These are phyloP conservation scores for Penicillium lividum DNA, from an alignment of 495 filamentous ascomycete genomes.

Conservation along the genomic window DNA sequence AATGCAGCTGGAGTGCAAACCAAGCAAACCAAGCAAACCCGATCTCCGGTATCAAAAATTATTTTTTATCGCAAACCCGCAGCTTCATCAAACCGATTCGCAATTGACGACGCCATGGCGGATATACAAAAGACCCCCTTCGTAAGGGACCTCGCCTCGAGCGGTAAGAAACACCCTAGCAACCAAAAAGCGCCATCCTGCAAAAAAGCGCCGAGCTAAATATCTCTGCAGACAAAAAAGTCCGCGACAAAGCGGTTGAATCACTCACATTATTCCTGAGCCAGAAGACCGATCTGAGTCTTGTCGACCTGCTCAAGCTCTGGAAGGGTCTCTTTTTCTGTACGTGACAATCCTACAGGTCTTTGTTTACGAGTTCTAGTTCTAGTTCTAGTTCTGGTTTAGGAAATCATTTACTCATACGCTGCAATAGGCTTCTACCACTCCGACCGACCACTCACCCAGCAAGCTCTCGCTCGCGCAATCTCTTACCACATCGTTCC, in stretches of 20 bases:
- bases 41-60: conserved; percentile 30
- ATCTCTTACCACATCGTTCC: conserved; percentile 76
- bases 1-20: not conserved
- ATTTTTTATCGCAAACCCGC: conserved; percentile 33
- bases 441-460: conserved; percentile 82
- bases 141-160: conserved; percentile 74
- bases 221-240: conserved; percentile 66
- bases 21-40: conserved; percentile 5
- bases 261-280: conserved; percentile 79
- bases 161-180: conserved; percentile 51
- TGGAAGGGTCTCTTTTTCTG: conserved; percentile 98
- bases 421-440: conserved; percentile 71
- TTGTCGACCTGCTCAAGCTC: conserved; percentile 82
- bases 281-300: conserved; percentile 63
- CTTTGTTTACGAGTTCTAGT: too few species aligned
- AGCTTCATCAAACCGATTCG: conserved; percentile 8
- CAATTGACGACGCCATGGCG: conserved; percentile 38
- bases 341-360: conserved; percentile 28
- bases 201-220: not conserved
- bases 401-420: conserved; percentile 1
- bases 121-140: conserved; percentile 65
- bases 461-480: conserved; percentile 78
- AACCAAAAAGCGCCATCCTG: not conserved
- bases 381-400: too few species aligned
- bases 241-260: conserved; percentile 75